Evolutionary conservation across 371 early-diverging fungal species (phyloP).

Genomic region (Coemansia sp.): DNA sequence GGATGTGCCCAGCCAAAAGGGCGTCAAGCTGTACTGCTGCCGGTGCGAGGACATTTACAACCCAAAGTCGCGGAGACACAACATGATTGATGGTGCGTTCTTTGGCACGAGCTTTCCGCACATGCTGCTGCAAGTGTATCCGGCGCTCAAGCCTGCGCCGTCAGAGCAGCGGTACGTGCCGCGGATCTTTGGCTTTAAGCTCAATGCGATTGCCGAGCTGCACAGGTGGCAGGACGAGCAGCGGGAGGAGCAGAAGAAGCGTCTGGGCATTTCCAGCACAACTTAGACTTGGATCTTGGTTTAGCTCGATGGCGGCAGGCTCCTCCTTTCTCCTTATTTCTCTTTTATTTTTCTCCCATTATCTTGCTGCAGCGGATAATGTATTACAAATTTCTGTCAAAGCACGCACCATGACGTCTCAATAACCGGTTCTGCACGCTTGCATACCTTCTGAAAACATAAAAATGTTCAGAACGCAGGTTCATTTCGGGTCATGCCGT

Average conservation of each 20-base stretch:
- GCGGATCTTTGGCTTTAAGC: conserved; percentile 94
- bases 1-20: conserved; percentile 77
- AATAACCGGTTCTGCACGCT: too few species aligned
- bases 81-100: conserved; percentile 92
- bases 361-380: neutral
- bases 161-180: conserved; percentile 75
- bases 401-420: too few species aligned
- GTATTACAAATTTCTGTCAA: neutral
- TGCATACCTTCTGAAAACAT: too few species aligned
- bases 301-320: neutral
- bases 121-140: conserved; percentile 91
- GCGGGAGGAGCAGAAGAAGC: conserved; percentile 63
- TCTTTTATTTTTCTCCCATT: neutral
- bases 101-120: conserved; percentile 98
- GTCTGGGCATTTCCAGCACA: conserved; percentile 19
- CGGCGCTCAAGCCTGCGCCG: conserved; percentile 72
- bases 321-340: neutral
- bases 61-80: conserved; percentile 80
- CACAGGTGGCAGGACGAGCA: conserved; percentile 86
- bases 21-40: conserved; percentile 91
- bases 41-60: conserved; percentile 94
- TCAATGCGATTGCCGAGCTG: conserved; percentile 61
- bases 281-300: neutral
- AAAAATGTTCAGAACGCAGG: too few species aligned
- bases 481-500: too few species aligned